Evolutionary conservation across 2,329 filamentous ascomycete species (phyloP).

Genomic region (Xylaria sp.): DNA sequence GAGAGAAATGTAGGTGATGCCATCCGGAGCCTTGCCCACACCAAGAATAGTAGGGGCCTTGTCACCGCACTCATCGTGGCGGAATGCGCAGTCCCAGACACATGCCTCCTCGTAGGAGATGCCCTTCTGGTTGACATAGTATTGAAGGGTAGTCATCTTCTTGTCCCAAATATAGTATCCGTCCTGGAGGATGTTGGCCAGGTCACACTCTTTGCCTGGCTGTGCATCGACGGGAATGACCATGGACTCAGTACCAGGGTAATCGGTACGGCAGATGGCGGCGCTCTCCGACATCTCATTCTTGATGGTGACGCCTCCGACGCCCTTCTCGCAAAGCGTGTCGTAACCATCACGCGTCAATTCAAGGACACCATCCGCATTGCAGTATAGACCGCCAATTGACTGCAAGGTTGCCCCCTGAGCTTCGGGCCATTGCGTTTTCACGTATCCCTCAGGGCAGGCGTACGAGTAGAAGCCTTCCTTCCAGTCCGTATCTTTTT

Average conservation of each 20-base stretch:
- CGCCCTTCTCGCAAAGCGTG: conserved; percentile 75
- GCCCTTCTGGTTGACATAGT: conserved; percentile 91
- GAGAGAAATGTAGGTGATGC: conserved; percentile 78
- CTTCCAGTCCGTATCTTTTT: conserved; percentile 51
- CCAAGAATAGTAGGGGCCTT: conserved; percentile 87
- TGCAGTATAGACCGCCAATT: conserved; percentile 85
- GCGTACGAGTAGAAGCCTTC: conserved; percentile 87
- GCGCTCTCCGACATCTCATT: conserved; percentile 72
- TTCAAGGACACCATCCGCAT: conserved; percentile 70
- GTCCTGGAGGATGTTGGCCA: conserved; percentile 75
- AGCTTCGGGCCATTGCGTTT: conserved; percentile 81
- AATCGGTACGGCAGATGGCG: conserved; percentile 90
- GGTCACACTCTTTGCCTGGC: conserved; percentile 59
- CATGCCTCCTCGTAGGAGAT: conserved; percentile 69
- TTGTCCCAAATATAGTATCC: conserved; percentile 80
- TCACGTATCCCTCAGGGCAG: conserved; percentile 89
- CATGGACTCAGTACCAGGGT: conserved; percentile 90
- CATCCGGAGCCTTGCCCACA: conserved; percentile 67
- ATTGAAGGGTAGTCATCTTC: conserved; percentile 82
- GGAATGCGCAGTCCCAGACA: conserved; percentile 64
- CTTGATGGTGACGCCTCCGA: conserved; percentile 69
- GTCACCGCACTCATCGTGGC: conserved; percentile 69
- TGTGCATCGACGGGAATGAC: conserved; percentile 71
- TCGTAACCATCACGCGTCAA: conserved; percentile 70
- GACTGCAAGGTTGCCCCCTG: conserved; percentile 85